Evolutionary conservation across 805 yeast species (phyloP), one percentile per base, ranked within the genome.

Genomic region (Wickerhamiella hasegawae): DNA sequence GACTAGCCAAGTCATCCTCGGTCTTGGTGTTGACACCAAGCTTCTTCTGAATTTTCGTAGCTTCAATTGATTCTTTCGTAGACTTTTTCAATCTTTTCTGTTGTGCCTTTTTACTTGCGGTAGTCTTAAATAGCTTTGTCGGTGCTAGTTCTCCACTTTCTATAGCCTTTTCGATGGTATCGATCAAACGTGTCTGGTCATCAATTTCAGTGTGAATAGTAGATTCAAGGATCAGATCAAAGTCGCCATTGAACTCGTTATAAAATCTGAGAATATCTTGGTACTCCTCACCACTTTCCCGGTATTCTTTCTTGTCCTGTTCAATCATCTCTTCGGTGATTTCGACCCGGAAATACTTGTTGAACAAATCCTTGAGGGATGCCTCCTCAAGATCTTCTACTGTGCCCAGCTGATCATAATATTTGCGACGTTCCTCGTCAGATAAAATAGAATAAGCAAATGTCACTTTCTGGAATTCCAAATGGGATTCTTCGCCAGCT

Each of bases 321-420:
- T 70, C 79, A 35, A 83, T 78, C 60, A 53, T 46, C 23, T 58
- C 60, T 27, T 48, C 49, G 6, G 65, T 57, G 32, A 63, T 54
- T 29, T 51, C 56, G 1, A 54, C 46, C 25, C 51, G 46, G 35
- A 53, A 53, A 41, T 52, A 45, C 20, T 48, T 50, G n/a, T 52
- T 45, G 36, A 61, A 60, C 40, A 54, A 49, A 29, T 59, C 66
- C 24, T 48, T 49, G 42, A 64, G 47, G 4, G 45, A 43, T 16
- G 45, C 59, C 15, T 52, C 53, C 8, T 45, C 57, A 28, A 48
- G 51, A 1, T 66, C 73, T 5, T 62, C 67, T 21, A 74, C 49
- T 2, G 71, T 63, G 1, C 93, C 94, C 0, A 87, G 76, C n/a
- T 54, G 49, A 47, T 83, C 94, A 49, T 70, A 83, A 16, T 68